Conservation (phyloP, 768 basidiomycete species). For the Butyriboletus loyo region DNA sequence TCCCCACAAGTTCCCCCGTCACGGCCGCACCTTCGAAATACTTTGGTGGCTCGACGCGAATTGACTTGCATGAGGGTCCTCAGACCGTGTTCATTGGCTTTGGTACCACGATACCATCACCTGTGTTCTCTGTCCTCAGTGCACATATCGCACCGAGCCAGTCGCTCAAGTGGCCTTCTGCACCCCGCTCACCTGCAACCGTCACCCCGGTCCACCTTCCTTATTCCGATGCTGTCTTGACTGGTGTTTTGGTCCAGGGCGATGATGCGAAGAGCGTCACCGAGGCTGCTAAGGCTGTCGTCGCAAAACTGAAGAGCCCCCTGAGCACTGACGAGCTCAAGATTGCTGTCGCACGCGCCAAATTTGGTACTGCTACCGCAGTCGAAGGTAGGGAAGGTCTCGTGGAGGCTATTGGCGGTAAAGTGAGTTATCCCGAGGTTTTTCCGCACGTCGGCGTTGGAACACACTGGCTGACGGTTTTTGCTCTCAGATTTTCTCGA, state of each 20-base stretch:
- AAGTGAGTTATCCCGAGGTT: slow-evolving; percentile 52
- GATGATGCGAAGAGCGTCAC: slow-evolving; percentile 58
- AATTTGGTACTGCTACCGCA: slow-evolving; percentile 72
- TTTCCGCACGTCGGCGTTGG: slow-evolving; percentile 2
- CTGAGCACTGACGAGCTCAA: slow-evolving; percentile 69
- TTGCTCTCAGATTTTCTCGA: slow-evolving; percentile 56
- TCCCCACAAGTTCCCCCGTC: slow-evolving; percentile 36
- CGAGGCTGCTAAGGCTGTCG: slow-evolving; percentile 66
- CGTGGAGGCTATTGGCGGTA: slow-evolving; percentile 55
- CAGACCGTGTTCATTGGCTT: slow-evolving; percentile 88
- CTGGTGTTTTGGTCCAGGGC: slow-evolving; percentile 80
- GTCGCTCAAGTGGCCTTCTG: slow-evolving; percentile 82
- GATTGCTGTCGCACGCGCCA: slow-evolving; percentile 83
- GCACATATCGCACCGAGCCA: slow-evolving; percentile 76
- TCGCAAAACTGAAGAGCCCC: slow-evolving; percentile 58
- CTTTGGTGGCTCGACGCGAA: slow-evolving; percentile 85
- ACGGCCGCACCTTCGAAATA: slow-evolving; percentile 39
- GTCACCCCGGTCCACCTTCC: slow-evolving; percentile 77
- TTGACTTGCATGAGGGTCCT: slow-evolving; percentile 56
- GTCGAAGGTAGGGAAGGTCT: slow-evolving; percentile 71
- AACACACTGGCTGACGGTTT: background rate
- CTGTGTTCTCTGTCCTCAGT: slow-evolving; percentile 76
- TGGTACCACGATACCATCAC: slow-evolving; percentile 63
- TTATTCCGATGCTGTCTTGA: slow-evolving; percentile 89
- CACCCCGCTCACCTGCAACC: slow-evolving; percentile 55